A percentile compares a stretch with the other conserved stretches of the same genome.
These are phyloP conservation scores for Mucor indicus DNA, from an alignment of 371 early-diverging fungal species.

Conservation along the genomic window DNA sequence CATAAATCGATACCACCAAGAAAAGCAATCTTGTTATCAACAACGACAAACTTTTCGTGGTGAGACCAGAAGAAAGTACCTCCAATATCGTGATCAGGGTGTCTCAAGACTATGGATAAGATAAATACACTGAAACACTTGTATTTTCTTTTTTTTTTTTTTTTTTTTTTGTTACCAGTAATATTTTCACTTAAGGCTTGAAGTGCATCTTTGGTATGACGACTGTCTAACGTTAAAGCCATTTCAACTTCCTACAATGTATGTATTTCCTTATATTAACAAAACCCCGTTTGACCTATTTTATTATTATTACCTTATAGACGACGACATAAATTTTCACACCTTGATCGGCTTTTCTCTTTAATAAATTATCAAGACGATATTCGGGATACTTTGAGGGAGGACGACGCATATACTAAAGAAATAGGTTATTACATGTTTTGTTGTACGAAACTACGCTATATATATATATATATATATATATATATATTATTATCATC, in stretches of 20 bases:
- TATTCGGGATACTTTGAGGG: conserved; percentile 69
- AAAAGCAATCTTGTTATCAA: conserved; percentile 87
- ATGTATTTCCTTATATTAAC: neutral
- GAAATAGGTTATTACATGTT: neutral
- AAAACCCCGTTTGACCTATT: neutral
- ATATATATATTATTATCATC: neutral
- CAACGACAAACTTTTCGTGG: conserved; percentile 66
- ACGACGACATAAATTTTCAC: conserved; percentile 87
- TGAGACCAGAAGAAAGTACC: conserved; percentile 86
- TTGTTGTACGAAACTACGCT: neutral
- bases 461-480: neutral
- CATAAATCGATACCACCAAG: conserved; percentile 94
- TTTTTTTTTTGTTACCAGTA: conserved; percentile 44
- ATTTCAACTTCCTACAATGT: conserved; percentile 67
- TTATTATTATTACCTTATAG: conserved; percentile 59
- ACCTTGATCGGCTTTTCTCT: conserved; percentile 85
- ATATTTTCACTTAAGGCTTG: conserved; percentile 77
- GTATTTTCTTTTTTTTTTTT: neutral
- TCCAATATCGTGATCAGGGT: conserved; percentile 77
- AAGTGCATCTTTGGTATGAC: conserved; percentile 77
- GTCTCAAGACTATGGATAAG: conserved; percentile 64
- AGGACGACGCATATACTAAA: conserved; percentile 78
- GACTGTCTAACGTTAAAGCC: conserved; percentile 78
- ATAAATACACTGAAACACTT: neutral
- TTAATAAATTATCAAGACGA: conserved; percentile 80